Base-by-base conservation (phyloP, 1,284 basidiomycete genomes). In the Cryptococcus floricola region DNA sequence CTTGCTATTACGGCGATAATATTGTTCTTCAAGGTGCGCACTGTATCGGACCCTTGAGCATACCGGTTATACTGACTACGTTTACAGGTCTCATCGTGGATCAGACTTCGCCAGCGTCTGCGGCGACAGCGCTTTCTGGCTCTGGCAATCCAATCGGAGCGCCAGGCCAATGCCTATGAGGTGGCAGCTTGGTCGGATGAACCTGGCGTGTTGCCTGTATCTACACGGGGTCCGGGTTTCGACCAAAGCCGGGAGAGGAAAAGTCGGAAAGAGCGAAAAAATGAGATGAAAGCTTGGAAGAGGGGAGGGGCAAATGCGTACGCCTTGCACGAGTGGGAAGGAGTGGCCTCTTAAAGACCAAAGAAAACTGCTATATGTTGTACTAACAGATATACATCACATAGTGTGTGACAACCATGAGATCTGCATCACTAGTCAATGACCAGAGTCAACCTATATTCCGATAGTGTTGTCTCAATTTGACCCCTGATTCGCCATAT, bases 321-420 rank as follows among this genome's bases (percentile, higher is more conserved):
- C 48, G 67, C 61, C 9, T 67, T 74, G n/a, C 61, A 69, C 27
- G 73, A 75, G 58, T 75, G 73, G 73, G 71, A 75, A 56, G 73
- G 73, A 4, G 65, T 69, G 8, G 67, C 67, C 23, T 53, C 60
- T 28, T 66, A 4, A 23, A 42, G 1, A 42, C 14, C 49, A 43
- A 38, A 27, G 50, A 6, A 27, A n/a, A 18, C 18, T 25, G 19
- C 27, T 34, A 34, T 34, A 34, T 19, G 27, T 45, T 27, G 43
- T 45, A 19, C 19, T 45, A 18, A 45, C 43, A 25, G 6, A 27
- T 45, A 25, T 45, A 45, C 18, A 18, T 23, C 18, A 6, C 43
- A 5, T 45, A n/a, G 19, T 23, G 19, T 45, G 7, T 13, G 16
- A 25, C 12, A 18, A 4, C 31, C 31, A 34, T 34, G 31, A 10